These are phyloP conservation scores for Phoma herbarum DNA, from an alignment of 2,329 filamentous ascomycete species.

Conservation along the genomic window DNA sequence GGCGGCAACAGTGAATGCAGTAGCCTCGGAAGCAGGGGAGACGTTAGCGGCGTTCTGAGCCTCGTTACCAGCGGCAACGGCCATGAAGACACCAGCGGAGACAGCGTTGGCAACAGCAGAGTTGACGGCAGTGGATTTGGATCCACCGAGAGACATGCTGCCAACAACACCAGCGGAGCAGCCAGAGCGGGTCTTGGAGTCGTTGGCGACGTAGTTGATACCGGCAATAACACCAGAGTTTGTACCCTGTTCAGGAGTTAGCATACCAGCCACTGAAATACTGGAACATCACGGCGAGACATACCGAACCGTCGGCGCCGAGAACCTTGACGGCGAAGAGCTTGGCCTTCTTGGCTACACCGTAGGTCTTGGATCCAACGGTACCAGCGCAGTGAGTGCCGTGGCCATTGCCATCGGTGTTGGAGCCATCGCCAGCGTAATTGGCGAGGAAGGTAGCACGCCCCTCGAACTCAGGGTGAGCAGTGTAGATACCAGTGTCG, in stretches of 20 bases:
- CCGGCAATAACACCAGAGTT: conserved; percentile 53
- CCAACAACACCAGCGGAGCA: conserved; percentile 50
- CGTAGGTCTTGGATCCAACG: conserved; percentile 49
- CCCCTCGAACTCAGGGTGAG: conserved; percentile 59
- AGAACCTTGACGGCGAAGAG: conserved; percentile 55
- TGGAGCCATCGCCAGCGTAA: conserved; percentile 47
- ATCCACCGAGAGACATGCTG: conserved; percentile 54
- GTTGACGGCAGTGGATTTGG: conserved; percentile 49
- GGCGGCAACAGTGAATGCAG: conserved; percentile 53
- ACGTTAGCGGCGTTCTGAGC: conserved; percentile 42
- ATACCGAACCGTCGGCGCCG: conserved; percentile 46
- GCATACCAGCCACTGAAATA: conserved; percentile 13
- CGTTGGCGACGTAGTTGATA: conserved; percentile 50
- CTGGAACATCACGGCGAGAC: conserved; percentile 11
- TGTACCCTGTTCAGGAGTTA: conserved; percentile 43
- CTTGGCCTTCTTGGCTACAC: conserved; percentile 51
- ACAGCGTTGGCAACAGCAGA: conserved; percentile 49
- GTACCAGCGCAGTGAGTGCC: conserved; percentile 52
- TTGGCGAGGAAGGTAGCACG: conserved; percentile 52
- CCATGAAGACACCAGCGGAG: conserved; percentile 51
- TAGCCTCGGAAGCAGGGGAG: conserved; percentile 52
- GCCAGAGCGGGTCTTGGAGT: conserved; percentile 44
- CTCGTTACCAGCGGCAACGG: conserved; percentile 54
- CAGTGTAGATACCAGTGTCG: conserved; percentile 69
- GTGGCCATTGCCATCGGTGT: conserved; percentile 52